phyloP scores from a whole-genome alignment of 2,329 filamentous ascomycete species.

The Fusarium pseudoanthophilum region DNA sequence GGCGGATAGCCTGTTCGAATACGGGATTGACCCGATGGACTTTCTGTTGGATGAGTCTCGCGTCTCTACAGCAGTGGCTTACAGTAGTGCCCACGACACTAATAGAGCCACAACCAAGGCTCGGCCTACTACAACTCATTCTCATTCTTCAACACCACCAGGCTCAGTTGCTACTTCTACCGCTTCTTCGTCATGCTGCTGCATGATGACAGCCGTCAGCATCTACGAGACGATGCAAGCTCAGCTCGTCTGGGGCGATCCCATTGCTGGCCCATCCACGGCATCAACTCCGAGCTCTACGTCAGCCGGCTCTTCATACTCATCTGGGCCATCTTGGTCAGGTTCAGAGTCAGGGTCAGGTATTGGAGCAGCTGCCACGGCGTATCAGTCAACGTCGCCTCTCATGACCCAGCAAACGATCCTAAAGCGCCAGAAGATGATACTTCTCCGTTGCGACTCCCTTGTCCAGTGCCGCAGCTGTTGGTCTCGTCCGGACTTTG shows the following conservation, averaged over 20 bases:
- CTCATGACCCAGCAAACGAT: not conserved
- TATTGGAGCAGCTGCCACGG: not conserved
- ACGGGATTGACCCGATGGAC: not conserved
- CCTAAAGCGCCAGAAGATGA: not conserved
- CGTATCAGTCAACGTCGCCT: accelerated
- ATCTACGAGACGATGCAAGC: not conserved
- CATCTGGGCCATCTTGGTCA: not conserved
- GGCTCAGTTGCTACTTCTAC: not conserved
- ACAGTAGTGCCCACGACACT: not conserved
- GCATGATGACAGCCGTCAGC: not conserved
- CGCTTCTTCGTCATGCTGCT: not conserved
- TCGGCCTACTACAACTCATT: too few species aligned
- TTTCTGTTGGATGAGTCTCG: not conserved
- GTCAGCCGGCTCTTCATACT: not conserved
- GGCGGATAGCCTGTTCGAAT: not conserved
- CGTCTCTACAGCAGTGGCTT: not conserved
- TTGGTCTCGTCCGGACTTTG: not conserved
- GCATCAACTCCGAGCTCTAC: not conserved
- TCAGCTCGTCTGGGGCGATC: not conserved
- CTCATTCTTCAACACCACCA: not conserved
- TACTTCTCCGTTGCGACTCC: not conserved
- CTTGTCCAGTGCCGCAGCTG: accelerated
- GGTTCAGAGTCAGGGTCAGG: not conserved
- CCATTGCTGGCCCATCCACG: not conserved
- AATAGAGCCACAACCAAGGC: not conserved